A percentile compares a stretch with the other conserved stretches of the same genome.
phyloP scores from a whole-genome alignment of 2,329 filamentous ascomycete species.

The Domatiomyces catenatus region DNA sequence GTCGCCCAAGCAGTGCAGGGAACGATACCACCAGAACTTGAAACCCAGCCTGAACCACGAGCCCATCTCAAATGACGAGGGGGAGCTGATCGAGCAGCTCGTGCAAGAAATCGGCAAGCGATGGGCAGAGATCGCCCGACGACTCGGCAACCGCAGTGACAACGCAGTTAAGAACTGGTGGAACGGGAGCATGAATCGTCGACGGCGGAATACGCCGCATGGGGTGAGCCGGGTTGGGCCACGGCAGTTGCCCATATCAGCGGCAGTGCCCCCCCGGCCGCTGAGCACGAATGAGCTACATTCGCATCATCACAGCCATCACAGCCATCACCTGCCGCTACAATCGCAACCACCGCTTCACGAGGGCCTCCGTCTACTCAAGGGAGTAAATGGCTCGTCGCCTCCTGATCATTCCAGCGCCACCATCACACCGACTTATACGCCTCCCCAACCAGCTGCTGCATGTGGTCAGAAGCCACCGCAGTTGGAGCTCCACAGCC shows the following conservation, averaged over 20 bases:
- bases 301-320: not conserved
- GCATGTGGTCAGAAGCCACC: not conserved
- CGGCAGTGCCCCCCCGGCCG: conserved; percentile 4
- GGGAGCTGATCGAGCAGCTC: conserved; percentile 57
- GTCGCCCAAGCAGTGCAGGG: conserved; percentile 86
- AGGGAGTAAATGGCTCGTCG: not conserved
- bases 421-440: not conserved
- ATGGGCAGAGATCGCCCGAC: conserved; percentile 84
- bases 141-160: conserved; percentile 71
- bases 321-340: not conserved
- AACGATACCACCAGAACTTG: conserved; percentile 86
- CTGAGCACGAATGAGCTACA: not conserved
- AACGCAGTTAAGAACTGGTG: conserved; percentile 98
- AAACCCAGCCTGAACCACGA: conserved; percentile 60
- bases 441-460: not conserved
- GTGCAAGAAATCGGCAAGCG: conserved; percentile 67
- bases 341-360: not conserved
- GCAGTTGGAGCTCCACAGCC: not conserved
- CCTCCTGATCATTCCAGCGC: not conserved
- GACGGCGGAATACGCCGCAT: conserved; percentile 12
- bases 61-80: conserved; percentile 57
- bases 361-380: not conserved
- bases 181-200: conserved; percentile 80
- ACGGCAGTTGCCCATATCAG: conserved; percentile 11
- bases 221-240: conserved; percentile 7